Base-by-base conservation (phyloP, 805 yeast species). In the Yamadazyma olivae region DNA sequence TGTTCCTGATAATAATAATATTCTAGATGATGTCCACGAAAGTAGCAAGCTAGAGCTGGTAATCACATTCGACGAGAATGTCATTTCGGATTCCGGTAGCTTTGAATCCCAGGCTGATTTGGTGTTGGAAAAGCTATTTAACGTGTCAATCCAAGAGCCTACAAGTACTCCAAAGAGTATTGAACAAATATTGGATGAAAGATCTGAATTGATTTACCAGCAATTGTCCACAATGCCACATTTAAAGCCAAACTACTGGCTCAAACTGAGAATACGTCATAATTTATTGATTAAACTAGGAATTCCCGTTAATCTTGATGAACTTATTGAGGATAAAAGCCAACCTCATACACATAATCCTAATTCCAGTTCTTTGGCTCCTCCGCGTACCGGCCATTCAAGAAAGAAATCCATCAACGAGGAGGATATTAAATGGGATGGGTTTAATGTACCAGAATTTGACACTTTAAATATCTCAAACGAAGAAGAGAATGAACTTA, bases 291-390 rank as follows among this genome's bases (percentile, higher is more conserved):
- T 81, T 14, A 73, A 79, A 19, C 61, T 87, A 29, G 89, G 90
- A 1, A 72, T 87, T 2, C 95, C 95, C 0, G 74, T 84, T 27
- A 81, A 82, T 48, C 61, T 81, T 12, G 88, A 81, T 54, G 84
- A 81, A 40, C 31, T 67, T 15, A 45, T 42, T 3, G 36, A 41
- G 23, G 24, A 44, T 13, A 24, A 27, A 14, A 2, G 34, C 3
- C n/a, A 20, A 5, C 13, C 15, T 15, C 17, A 10, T 6, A 17
- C 8, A 8, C 27, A 26, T 6, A 24, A n/a, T 14, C 6, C 6
- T 6, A 26, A 26, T n/a, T 29, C 5, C 13, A 18, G 12, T 21
- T 24, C 26, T 15, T 14, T 23, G 16, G 26, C 15, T 21, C 39
- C 26, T 25, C 33, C 30, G 15, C 12, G 16, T 14, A 27, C 18